A percentile compares a stretch with the other conserved stretches of the same genome.
Conservation (phyloP, 1,139 yeast species). For the Wickerhamomyces sp. region DNA sequence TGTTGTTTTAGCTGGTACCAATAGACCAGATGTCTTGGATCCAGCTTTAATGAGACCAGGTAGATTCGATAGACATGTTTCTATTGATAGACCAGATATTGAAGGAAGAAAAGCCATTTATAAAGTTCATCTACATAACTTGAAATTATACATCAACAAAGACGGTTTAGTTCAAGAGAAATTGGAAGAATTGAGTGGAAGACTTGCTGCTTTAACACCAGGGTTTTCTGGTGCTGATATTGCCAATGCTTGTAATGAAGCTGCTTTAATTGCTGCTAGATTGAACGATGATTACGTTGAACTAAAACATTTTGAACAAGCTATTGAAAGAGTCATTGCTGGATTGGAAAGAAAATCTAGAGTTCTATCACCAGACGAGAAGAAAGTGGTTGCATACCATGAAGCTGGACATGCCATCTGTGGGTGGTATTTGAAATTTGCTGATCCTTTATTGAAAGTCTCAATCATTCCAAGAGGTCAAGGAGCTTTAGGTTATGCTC, state of each 20-base stretch:
- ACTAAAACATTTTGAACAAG: slow-evolving; percentile 83
- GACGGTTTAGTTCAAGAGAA: slow-evolving; percentile 32
- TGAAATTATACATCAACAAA: slow-evolving; percentile 45
- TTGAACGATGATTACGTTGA: slow-evolving; percentile 63
- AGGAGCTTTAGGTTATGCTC: slow-evolving; percentile 98
- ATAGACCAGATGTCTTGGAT: slow-evolving; percentile 90
- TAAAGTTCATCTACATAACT: slow-evolving; percentile 71
- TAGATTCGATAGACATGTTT: slow-evolving; percentile 90
- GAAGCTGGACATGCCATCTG: slow-evolving; percentile 99
- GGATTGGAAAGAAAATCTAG: slow-evolving; percentile 91
- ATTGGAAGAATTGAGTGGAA: slow-evolving; percentile 62
- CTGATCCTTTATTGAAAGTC: slow-evolving; percentile 91
- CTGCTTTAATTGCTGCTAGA: slow-evolving; percentile 95
- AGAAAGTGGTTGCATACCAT: slow-evolving; percentile 88
- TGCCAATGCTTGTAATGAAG: slow-evolving; percentile 95
- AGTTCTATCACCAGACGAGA: slow-evolving; percentile 77
- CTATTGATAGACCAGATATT: slow-evolving; percentile 87
- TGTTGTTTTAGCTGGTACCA: slow-evolving; percentile 96
- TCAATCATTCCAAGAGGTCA: slow-evolving; percentile 96
- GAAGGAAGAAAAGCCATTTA: slow-evolving; percentile 92
- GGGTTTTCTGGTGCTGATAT: slow-evolving; percentile 98
- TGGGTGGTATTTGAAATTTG: slow-evolving; percentile 89
- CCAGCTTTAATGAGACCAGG: slow-evolving; percentile 95
- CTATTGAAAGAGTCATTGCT: slow-evolving; percentile 95
- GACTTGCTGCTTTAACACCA: slow-evolving; percentile 92